Percentiles rank a stretch among this genome's conserved stretches.
These are phyloP conservation scores for Podila epigama DNA, from an alignment of 192 early-diverging fungal species.

Conservation along the genomic window DNA sequence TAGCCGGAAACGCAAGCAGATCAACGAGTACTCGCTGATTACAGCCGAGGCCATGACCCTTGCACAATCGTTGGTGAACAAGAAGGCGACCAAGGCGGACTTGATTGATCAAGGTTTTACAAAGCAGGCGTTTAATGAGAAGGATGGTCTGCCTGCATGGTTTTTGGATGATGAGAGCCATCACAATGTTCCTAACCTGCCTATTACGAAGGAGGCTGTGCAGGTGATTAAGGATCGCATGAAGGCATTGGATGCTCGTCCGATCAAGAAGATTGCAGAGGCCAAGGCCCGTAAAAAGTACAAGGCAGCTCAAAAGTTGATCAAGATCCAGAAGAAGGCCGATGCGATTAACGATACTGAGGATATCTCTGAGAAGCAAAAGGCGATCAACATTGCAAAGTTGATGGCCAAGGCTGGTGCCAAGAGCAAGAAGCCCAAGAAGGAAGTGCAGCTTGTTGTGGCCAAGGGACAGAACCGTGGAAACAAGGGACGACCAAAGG, in stretches of 20 bases:
- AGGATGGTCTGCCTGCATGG: slow-evolving; percentile 87
- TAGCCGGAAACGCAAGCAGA: slow-evolving; percentile 54
- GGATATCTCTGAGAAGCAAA: slow-evolving; percentile 90
- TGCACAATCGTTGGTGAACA: slow-evolving; percentile 82
- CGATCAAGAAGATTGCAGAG: slow-evolving; percentile 99
- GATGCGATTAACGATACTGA: slow-evolving; percentile 83
- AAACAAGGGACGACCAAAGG: slow-evolving; percentile 91
- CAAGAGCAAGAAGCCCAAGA: slow-evolving; percentile 80
- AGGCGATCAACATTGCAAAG: slow-evolving; percentile 81
- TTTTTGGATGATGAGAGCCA: slow-evolving; percentile 91
- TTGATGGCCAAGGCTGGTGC: slow-evolving; percentile 78
- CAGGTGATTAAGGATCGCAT: slow-evolving; percentile 82
- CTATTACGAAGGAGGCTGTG: slow-evolving; percentile 98
- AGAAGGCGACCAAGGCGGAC: slow-evolving; percentile 78
- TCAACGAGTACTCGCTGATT: slow-evolving; percentile 64
- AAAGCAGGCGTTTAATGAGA: slow-evolving; percentile 88
- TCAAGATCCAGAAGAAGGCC: slow-evolving; percentile 90
- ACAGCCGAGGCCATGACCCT: slow-evolving; percentile 93
- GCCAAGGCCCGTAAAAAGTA: slow-evolving; percentile 96
- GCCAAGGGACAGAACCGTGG: slow-evolving; percentile 84
- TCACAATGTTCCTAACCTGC: slow-evolving; percentile 89
- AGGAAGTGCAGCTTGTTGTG: slow-evolving; percentile 89
- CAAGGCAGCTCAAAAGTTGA: slow-evolving; percentile 71
- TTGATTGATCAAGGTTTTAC: slow-evolving; percentile 94
- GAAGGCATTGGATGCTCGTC: slow-evolving; percentile 92